Percentiles rank a stretch among this genome's conserved stretches.
Evolutionary conservation across 2,329 filamentous ascomycete species (phyloP).

Genomic region (Trichoderma sp.): DNA sequence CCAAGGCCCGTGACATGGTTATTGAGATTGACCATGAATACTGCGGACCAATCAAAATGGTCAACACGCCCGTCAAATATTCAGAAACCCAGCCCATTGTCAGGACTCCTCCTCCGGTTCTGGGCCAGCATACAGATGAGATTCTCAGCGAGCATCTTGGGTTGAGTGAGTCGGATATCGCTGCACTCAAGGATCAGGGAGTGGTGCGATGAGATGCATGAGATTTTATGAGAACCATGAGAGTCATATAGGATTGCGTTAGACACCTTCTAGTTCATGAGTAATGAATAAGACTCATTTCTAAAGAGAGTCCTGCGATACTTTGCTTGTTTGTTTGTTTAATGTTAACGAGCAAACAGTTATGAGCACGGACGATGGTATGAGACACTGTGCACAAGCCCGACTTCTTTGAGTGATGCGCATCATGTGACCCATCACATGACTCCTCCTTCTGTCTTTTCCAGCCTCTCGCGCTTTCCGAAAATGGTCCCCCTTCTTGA

Average conservation of each 20-base stretch:
- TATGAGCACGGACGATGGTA: background rate
- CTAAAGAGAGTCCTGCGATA: background rate
- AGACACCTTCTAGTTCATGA: background rate
- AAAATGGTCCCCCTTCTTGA: slow-evolving; percentile 2
- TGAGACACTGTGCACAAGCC: background rate
- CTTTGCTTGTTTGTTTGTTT: background rate
- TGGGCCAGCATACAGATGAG: slow-evolving; percentile 85
- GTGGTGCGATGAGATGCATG: slow-evolving; percentile 53
- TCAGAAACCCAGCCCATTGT: slow-evolving; percentile 77
- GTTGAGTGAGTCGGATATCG: slow-evolving; percentile 57
- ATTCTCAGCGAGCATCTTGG: slow-evolving; percentile 64
- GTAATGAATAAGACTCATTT: background rate
- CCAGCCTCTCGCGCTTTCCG: slow-evolving; percentile 1
- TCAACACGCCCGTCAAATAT: slow-evolving; percentile 94
- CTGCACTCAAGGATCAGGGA: slow-evolving; percentile 60
- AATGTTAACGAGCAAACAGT: background rate
- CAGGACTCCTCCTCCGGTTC: slow-evolving; percentile 72
- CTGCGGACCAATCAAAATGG: slow-evolving; percentile 83
- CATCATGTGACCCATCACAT: slow-evolving; percentile 16
- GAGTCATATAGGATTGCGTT: background rate
- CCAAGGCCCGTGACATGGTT: slow-evolving; percentile 83
- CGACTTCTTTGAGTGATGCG: background rate
- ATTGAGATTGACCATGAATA: slow-evolving; percentile 77
- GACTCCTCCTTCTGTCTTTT: background rate
- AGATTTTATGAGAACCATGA: background rate